Percentiles rank a stretch among this genome's conserved stretches.
Evolutionary conservation across 73 alveolate species (phyloP).

Genomic region (Loxodes magnus): DNA sequence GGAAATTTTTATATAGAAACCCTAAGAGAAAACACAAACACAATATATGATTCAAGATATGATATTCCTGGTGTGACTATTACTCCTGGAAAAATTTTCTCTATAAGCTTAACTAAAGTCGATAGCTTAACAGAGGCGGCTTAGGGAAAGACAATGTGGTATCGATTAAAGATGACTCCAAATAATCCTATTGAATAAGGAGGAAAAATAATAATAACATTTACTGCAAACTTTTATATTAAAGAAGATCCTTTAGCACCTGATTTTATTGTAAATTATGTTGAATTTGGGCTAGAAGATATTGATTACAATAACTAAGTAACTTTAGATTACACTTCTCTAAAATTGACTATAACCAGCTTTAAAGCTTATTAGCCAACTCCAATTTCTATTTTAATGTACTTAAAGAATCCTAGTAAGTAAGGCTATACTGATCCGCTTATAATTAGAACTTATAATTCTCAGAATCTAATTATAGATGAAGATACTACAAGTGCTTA

Average conservation of each 20-base stretch:
- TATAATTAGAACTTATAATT: not conserved
- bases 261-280: too few relatives aligned
- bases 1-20: not conserved
- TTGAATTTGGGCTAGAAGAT: conserved; percentile 6
- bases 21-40: not conserved
- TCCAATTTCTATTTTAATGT: not conserved
- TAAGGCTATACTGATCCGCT: not conserved
- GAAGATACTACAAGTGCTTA: not conserved
- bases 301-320: not conserved
- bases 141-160: not conserved
- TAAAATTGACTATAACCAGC: not conserved
- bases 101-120: not conserved
- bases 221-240: not conserved
- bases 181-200: conserved; percentile 7
- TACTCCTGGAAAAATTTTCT: not conserved
- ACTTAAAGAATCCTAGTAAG: not conserved
- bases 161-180: not conserved
- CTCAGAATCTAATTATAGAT: not conserved
- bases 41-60: not conserved
- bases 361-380: conserved; percentile 4
- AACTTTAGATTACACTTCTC: not conserved
- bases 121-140: not conserved
- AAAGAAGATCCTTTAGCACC: not conserved
- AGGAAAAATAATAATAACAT: conserved; percentile 1
- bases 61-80: not conserved